Evolutionary conservation across 352 stramenopile genomes (phyloP), one percentile per base, ranked within the genome.

Genomic region (Phytophthora palmivora): DNA sequence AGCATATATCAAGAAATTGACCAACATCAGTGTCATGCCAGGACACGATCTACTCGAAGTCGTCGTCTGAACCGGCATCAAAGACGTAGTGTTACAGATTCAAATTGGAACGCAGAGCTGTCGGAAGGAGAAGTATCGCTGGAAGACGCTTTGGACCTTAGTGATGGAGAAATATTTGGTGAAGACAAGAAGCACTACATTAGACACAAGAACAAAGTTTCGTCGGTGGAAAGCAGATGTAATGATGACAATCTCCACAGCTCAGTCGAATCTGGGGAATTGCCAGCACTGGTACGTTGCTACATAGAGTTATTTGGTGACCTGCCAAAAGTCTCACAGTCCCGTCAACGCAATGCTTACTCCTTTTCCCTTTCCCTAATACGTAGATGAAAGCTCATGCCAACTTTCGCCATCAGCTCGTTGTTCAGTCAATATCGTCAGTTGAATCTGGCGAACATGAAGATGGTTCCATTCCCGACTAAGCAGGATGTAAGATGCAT

Each of bases 81-180:
- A 55, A 52, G 33, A 39, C 1, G 66, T 37, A 78, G 67, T 50
- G 32, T 63, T 49, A 38, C 39, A 0, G 63, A 58, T 41, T 85
- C 63, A 21, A 42, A 79, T 22, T 61, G 43, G 2, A 82, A 62
- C n/a, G 67, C 62, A 44, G 64, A 84, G 24, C 50, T 85, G 4
- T 84, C 78, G 1, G 78, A 86, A 15, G 74, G 78, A 8, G 76
- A 85, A 28, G 30, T 85, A 10, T 56, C 65, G 4, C 21, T 38
- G 12, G 32, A 70, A 39, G 19, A 53, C 24, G 38, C 38, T 16
- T 15, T 54, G 7, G 76, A 88, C 41, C 47, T 86, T n/a, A 93
- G 84, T 42, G 84, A 93, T 41, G 84, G 80, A 3, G 84, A 93
- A 48, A 56, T 91, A 39, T 86, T 70, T 53, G 80, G 80, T 4